Conservation (phyloP, 1,139 yeast species). For the Candida tetrigidarum region DNA sequence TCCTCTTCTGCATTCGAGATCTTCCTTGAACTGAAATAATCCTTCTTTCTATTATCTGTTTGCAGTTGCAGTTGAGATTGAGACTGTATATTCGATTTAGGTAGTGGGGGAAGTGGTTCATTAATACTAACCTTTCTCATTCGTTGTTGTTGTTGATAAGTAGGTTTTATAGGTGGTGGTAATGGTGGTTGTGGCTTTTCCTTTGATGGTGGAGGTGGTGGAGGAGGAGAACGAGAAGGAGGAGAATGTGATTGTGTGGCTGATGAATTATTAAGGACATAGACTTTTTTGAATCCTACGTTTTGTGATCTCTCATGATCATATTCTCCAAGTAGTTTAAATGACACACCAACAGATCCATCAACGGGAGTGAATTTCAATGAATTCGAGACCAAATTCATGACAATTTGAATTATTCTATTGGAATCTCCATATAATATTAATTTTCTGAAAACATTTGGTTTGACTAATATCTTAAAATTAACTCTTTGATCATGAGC, state of each 20-base stretch:
- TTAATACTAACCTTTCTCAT: conserved; percentile 2
- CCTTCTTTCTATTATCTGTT: conserved; percentile 1
- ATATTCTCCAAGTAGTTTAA: conserved; percentile 72
- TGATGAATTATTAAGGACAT: conserved; percentile 21
- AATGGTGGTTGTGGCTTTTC: conserved; percentile 7
- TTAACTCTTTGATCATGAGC: conserved; percentile 79
- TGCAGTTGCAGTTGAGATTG: neutral
- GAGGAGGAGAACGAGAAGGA: neutral
- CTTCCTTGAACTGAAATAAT: neutral
- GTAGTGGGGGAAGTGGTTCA: conserved; percentile 1
- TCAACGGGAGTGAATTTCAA: conserved; percentile 88
- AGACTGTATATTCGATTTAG: neutral
- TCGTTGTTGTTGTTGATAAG: neutral
- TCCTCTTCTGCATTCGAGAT: conserved; percentile 1
- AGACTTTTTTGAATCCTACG: conserved; percentile 33
- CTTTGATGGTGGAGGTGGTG: conserved; percentile 1
- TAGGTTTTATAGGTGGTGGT: conserved; percentile 1
- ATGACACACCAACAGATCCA: conserved; percentile 73
- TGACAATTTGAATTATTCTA: conserved; percentile 82
- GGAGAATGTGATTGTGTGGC: too few relatives aligned
- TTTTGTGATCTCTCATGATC: conserved; percentile 50
- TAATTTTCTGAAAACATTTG: conserved; percentile 63
- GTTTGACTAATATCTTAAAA: conserved; percentile 58
- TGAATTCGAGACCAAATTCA: conserved; percentile 53
- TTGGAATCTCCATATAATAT: conserved; percentile 83